Base-by-base conservation (phyloP, 805 yeast species). In the Wickerhamomyces canadensis region DNA sequence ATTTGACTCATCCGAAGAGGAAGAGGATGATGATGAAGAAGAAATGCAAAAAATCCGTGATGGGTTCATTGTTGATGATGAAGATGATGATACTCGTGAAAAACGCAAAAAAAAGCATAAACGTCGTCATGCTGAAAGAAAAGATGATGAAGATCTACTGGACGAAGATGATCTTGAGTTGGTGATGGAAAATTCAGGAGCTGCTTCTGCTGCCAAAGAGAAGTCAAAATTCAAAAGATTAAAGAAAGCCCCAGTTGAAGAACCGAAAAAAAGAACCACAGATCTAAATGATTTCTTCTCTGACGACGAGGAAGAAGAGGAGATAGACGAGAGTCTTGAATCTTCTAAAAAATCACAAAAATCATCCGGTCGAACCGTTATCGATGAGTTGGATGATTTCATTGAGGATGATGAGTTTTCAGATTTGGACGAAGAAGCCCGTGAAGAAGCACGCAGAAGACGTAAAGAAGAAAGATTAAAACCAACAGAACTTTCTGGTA, bases 351-450 rank as follows among this genome's bases (percentile, higher is more conserved):
- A 41, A 15, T 23, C 39, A 3, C 39, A 33, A 15, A 26, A 37
- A 17, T 37, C 43, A 22, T 38, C 61, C 49, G 31, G 61, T 51
- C 16, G 70, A 58, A 23, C 65, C 43, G 25, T 62, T 60, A 61
- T 78, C 47, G 95, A 88, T 55, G 98, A 93, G 60, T 78, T 91
- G 51, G 98, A 88, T 58, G 98, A 89, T 57, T 93, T 93, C 64
- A 93, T 93, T 49, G 98, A 91, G 62, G 97, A 91, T 43, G 98
- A 93, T 61, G 97, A 89, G 58, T 83, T 84, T 54, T 85, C 94
- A 8, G 97, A 87, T 50, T 95, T 88, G 54, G 88, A 81, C 44
- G 83, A 76, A 36, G 74, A 68, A 42, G 78, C 71, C 40, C 73
- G 72, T 48, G 72, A 64, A 37, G 70, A 70, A 17, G 70, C 70